Conservation (phyloP, 352 stramenopile species). For the Phytophthora fragariaefolia region DNA sequence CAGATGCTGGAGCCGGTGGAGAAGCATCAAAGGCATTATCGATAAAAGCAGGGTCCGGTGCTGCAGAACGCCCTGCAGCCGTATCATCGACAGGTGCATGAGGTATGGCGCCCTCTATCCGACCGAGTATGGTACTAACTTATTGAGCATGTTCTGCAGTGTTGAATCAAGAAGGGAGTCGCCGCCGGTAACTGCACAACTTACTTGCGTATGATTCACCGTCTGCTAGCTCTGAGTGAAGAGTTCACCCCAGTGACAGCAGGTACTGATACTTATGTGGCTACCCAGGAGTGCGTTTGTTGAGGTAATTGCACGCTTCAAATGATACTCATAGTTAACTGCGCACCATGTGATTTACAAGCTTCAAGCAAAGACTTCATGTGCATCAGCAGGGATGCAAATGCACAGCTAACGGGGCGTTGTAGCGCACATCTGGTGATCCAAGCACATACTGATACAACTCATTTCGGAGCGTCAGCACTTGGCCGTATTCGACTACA, state of each 20-base stretch:
- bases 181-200: background rate
- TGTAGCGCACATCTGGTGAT: background rate
- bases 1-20: constrained; percentile 4
- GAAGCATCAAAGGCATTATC: too few species aligned
- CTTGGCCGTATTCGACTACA: background rate
- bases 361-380: constrained; percentile 3
- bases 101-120: background rate
- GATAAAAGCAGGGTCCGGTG: background rate
- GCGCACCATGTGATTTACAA: background rate
- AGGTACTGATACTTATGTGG: constrained; percentile 7
- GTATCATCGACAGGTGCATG: too few species aligned
- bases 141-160: constrained; percentile 8
- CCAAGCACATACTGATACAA: constrained; percentile 8
- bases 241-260: constrained; percentile 7
- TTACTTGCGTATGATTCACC: constrained; percentile 13
- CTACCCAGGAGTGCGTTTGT: constrained; percentile 2
- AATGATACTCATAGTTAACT: background rate
- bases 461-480: constrained; percentile 8
- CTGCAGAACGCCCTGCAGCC: background rate
- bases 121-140: background rate
- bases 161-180: constrained; percentile 17
- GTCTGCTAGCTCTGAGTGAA: background rate
- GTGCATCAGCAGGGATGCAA: constrained; percentile 17
- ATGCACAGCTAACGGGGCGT: constrained; percentile 14
- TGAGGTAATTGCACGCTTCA: background rate